phyloP scores from a whole-genome alignment of 495 filamentous ascomycete species.

The Penicillium angulare region DNA sequence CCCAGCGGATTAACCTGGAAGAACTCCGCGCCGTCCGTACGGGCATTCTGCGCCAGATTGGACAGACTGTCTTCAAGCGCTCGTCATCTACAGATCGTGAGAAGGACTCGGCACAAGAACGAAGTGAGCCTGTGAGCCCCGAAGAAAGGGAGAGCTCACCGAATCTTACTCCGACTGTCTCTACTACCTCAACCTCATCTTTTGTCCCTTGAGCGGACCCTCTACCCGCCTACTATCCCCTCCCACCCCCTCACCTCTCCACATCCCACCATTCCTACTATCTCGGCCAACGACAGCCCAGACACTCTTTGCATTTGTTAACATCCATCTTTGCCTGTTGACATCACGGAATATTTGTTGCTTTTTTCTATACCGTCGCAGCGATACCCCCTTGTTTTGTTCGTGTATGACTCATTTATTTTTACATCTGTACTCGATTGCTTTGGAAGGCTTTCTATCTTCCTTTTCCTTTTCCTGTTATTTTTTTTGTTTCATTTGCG shows the following conservation, averaged over 20 bases:
- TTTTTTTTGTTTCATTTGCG: constrained; percentile 5
- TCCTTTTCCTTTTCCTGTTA: constrained; percentile 1
- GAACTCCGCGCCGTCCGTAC: constrained; percentile 50
- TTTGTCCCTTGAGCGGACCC: constrained; percentile 17
- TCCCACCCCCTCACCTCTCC: background rate
- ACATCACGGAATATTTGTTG: constrained; percentile 15
- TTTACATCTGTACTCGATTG: constrained; percentile 4
- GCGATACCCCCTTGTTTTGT: constrained; percentile 26
- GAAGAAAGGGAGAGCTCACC: constrained; percentile 41
- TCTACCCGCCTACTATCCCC: background rate
- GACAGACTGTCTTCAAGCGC: constrained; percentile 52
- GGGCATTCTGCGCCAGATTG: constrained; percentile 49
- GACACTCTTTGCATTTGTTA: constrained; percentile 20
- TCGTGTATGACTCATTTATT: constrained; percentile 6
- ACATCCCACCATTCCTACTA: too few species aligned
- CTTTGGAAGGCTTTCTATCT: constrained; percentile 1
- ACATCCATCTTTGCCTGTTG: constrained; percentile 12
- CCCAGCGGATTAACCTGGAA: constrained; percentile 45
- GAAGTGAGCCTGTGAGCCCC: constrained; percentile 31
- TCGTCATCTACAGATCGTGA: constrained; percentile 48
- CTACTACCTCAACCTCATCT: constrained; percentile 40
- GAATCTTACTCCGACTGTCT: constrained; percentile 39
- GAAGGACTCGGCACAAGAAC: constrained; percentile 30
- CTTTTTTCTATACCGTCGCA: constrained; percentile 22
- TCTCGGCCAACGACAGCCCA: too few species aligned